Percentiles rank a stretch among this genome's conserved stretches.
phyloP scores from a whole-genome alignment of 805 yeast genomes.

The Pichia nanzhaoensis region DNA sequence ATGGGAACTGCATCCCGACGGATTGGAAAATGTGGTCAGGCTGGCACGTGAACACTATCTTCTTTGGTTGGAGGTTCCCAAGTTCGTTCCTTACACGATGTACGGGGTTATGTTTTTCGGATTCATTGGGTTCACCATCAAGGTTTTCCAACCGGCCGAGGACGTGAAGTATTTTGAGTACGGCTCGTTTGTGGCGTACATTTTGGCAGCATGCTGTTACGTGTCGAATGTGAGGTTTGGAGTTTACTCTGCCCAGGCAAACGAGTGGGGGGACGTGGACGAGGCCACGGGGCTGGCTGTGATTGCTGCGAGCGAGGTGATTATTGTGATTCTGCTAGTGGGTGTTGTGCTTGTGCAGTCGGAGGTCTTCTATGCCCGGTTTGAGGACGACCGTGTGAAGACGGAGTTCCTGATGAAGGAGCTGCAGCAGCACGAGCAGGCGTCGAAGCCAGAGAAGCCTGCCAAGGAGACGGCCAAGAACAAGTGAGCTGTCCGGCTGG shows the following conservation, averaged over 20 bases:
- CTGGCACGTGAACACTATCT: conserved; percentile 66
- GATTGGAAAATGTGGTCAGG: conserved; percentile 33
- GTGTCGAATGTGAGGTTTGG: conserved; percentile 84
- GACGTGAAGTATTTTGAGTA: conserved; percentile 87
- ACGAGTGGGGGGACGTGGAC: conserved; percentile 93
- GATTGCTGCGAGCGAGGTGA: conserved; percentile 80
- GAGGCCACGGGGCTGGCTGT: conserved; percentile 81
- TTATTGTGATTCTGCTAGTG: conserved; percentile 59
- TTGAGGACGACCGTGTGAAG: conserved; percentile 24
- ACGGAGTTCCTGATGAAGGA: conserved; percentile 24
- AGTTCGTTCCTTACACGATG: conserved; percentile 48
- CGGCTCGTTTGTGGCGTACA: conserved; percentile 68
- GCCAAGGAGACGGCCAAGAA: not conserved
- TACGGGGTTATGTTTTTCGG: conserved; percentile 62
- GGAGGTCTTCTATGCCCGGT: conserved; percentile 76
- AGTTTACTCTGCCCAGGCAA: conserved; percentile 55
- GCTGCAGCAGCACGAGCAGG: too few species aligned
- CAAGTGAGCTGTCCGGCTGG: too few species aligned
- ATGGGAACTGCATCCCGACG: conserved; percentile 50
- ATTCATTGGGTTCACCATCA: conserved; percentile 62
- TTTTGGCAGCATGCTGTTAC: conserved; percentile 70
- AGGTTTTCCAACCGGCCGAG: conserved; percentile 80
- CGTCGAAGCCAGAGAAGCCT: too few species aligned
- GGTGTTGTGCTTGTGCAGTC: conserved; percentile 84
- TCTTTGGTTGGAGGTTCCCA: conserved; percentile 63